Percentiles rank a stretch among this genome's conserved stretches.
These are phyloP conservation scores for Hexamita inflata DNA, from an alignment of 208 protist species.

Conservation along the genomic window DNA sequence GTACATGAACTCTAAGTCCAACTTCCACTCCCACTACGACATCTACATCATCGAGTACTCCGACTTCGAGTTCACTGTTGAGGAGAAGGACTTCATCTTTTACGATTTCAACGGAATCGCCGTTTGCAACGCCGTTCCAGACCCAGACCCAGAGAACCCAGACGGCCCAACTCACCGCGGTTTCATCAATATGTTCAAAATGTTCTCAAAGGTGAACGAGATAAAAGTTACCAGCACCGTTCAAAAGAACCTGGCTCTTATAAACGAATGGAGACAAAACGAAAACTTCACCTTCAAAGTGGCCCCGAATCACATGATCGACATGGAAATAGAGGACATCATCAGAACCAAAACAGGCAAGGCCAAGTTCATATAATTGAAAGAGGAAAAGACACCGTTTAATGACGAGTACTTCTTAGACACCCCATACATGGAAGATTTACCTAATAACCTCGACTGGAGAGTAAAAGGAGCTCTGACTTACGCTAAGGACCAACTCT, in stretches of 20 bases:
- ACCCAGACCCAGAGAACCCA: too few relatives aligned
- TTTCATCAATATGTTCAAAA: too few relatives aligned
- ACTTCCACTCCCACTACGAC: not conserved
- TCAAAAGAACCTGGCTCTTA: too few relatives aligned
- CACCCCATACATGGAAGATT: not conserved
- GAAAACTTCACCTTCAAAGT: not conserved
- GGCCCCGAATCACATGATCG: not conserved
- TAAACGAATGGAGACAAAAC: too few relatives aligned
- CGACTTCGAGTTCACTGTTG: not conserved
- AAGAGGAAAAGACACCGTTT: not conserved
- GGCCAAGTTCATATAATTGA: not conserved
- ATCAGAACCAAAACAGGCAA: not conserved
- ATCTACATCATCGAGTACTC: not conserved
- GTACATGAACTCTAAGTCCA: not conserved
- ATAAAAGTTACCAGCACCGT: too few relatives aligned
- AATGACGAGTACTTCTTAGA: not conserved
- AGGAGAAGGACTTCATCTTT: too few relatives aligned
- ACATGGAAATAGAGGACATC: not conserved
- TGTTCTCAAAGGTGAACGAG: too few relatives aligned
- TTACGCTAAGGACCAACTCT: constrained; percentile 31
- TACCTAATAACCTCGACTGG: constrained; percentile 6
- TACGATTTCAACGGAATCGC: too few relatives aligned
- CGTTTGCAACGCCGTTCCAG: too few relatives aligned
- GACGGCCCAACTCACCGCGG: too few relatives aligned
- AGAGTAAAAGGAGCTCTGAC: constrained; percentile 1